Percentiles rank a stretch among this genome's conserved stretches.
Conservation (phyloP, 371 early-diverging fungal genomes). For the Mucor velutinosus region DNA sequence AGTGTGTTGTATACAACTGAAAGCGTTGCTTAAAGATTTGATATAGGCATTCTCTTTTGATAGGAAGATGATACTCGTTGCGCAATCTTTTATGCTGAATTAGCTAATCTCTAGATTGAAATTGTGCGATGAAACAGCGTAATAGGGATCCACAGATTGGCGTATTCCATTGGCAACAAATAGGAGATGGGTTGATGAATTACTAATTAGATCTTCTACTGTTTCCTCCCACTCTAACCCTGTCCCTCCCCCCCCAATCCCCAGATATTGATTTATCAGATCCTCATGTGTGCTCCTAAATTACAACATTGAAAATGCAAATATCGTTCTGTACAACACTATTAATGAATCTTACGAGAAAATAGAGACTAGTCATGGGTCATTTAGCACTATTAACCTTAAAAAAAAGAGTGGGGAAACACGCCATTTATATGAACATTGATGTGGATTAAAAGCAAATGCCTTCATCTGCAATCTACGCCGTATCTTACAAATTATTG, state of each 20-base stretch:
- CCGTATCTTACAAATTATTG: not conserved
- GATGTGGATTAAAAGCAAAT: not conserved
- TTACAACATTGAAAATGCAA: not conserved
- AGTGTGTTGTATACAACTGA: too few relatives aligned
- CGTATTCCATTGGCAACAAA: not conserved
- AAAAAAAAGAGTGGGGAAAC: not conserved
- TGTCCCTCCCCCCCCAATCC: not conserved
- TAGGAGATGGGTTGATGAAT: not conserved
- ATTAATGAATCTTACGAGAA: not conserved
- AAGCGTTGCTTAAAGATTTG: too few relatives aligned
- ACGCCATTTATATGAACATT: not conserved
- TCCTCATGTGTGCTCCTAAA: not conserved
- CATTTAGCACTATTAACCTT: not conserved
- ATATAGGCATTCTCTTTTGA: too few relatives aligned
- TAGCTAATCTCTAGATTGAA: too few relatives aligned
- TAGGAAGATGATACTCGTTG: too few relatives aligned
- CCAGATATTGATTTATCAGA: not conserved
- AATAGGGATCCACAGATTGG: not conserved
- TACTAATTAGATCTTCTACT: not conserved
- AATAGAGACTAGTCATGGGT: not conserved
- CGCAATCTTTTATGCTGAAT: too few relatives aligned
- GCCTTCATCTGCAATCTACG: not conserved
- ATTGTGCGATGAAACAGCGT: not conserved
- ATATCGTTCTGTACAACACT: not conserved
- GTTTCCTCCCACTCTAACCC: not conserved